These are phyloP conservation scores for Lactifluus rugatus DNA, from an alignment of 768 basidiomycete genomes.

Conservation along the genomic window DNA sequence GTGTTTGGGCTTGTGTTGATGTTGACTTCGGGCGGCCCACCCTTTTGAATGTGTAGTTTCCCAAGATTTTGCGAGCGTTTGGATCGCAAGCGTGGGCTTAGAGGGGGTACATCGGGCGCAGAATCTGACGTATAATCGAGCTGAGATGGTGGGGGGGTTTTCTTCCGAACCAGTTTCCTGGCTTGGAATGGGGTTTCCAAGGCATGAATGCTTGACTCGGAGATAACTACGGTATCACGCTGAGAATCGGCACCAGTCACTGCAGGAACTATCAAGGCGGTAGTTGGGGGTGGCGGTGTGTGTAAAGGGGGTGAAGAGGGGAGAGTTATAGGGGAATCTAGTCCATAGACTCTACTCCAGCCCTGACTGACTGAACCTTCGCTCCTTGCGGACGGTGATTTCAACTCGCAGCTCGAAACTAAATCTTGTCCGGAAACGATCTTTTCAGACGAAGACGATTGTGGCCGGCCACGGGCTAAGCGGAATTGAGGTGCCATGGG, in stretches of 20 bases:
- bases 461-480: constrained; percentile 24
- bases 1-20: constrained; percentile 35
- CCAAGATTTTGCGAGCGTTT: constrained; percentile 43
- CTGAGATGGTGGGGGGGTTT: constrained; percentile 26
- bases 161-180: constrained; percentile 32
- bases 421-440: constrained; percentile 1
- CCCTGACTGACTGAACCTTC: constrained; percentile 23
- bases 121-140: constrained; percentile 43
- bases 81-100: constrained; percentile 39
- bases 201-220: constrained; percentile 22
- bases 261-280: constrained; percentile 23
- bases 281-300: constrained; percentile 29
- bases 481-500: constrained; percentile 44
- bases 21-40: neutral
- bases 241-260: constrained; percentile 25
- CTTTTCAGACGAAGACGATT: constrained; percentile 27
- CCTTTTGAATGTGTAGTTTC: constrained; percentile 38
- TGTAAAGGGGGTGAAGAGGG: constrained; percentile 32
- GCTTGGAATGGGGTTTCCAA: constrained; percentile 24
- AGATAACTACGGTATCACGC: constrained; percentile 27
- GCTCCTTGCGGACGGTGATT: constrained; percentile 15
- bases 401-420: neutral
- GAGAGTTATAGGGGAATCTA: constrained; percentile 33
- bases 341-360: constrained; percentile 27
- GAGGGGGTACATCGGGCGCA: constrained; percentile 28